Evolutionary conservation across 805 yeast genomes (phyloP).

Genomic region (Nakazawaea wickerhamii): DNA sequence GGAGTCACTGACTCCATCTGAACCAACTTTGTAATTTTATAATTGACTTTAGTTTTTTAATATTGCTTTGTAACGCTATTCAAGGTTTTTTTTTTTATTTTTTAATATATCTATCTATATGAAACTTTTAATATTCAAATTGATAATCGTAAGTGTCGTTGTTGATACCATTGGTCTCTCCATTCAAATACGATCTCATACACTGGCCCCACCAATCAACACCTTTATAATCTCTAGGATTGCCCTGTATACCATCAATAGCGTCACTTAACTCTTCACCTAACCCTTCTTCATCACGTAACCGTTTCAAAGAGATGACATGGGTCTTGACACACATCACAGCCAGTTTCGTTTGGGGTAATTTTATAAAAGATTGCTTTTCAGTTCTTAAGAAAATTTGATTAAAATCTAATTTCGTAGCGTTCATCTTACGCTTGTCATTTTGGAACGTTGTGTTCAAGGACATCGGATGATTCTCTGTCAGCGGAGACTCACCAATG

Average conservation of each 20-base stretch:
- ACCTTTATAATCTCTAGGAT: slow-evolving; percentile 50
- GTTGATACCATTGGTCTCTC: slow-evolving; percentile 31
- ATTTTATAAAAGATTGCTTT: slow-evolving; percentile 42
- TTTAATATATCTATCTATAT: no score
- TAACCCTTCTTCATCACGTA: slow-evolving; percentile 34
- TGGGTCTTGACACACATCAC: slow-evolving; percentile 48
- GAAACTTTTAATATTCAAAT: slow-evolving; percentile 16
- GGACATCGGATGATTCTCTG: slow-evolving; percentile 26
- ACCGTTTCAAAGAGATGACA: slow-evolving; percentile 36
- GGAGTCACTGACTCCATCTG: background rate
- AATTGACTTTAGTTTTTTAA: no score
- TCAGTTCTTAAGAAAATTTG: slow-evolving; percentile 45
- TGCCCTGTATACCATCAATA: slow-evolving; percentile 50
- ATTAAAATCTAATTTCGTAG: slow-evolving; percentile 28
- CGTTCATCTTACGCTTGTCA: slow-evolving; percentile 23
- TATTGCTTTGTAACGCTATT: no score
- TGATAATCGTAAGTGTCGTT: slow-evolving; percentile 19
- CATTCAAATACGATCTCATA: slow-evolving; percentile 20
- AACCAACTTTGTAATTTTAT: no score
- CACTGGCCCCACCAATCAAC: slow-evolving; percentile 53
- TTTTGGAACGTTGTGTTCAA: slow-evolving; percentile 30
- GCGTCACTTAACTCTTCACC: slow-evolving; percentile 47
- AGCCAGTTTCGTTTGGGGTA: slow-evolving; percentile 36
- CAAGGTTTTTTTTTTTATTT: no score
- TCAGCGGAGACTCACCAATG: slow-evolving; percentile 24